These are phyloP conservation scores for Cryptococcus deneoformans DNA, from an alignment of 1,284 basidiomycete species.

Conservation along the genomic window DNA sequence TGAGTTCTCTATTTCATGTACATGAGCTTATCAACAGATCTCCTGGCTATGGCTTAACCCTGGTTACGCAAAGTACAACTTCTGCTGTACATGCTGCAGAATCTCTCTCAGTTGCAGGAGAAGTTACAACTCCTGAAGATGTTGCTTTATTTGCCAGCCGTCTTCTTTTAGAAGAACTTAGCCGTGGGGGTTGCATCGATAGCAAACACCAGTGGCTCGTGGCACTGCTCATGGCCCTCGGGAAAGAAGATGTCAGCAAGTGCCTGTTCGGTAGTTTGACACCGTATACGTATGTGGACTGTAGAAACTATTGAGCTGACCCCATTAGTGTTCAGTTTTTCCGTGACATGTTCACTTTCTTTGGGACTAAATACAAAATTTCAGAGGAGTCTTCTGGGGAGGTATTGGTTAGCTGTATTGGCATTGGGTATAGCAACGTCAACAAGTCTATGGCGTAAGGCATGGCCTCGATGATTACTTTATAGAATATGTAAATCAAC, in stretches of 20 bases:
- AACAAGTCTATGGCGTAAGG: constrained; percentile 50
- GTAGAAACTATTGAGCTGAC: background rate
- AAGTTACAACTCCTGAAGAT: constrained; percentile 73
- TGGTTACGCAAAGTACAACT: constrained; percentile 90
- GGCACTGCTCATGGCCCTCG: constrained; percentile 86
- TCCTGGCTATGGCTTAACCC: constrained; percentile 88
- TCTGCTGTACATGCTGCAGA: constrained; percentile 85
- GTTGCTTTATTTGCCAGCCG: constrained; percentile 78
- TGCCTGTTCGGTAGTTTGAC: constrained; percentile 82
- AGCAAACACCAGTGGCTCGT: constrained; percentile 84
- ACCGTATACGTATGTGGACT: constrained; percentile 66
- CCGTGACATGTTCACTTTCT: constrained; percentile 74
- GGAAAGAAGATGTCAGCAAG: constrained; percentile 91
- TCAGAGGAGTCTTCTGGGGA: constrained; percentile 31
- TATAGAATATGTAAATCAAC: background rate
- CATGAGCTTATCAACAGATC: constrained; percentile 58
- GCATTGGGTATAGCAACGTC: constrained; percentile 53
- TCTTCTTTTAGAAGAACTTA: constrained; percentile 73
- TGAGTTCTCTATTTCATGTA: constrained; percentile 50
- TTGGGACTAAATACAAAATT: constrained; percentile 64
- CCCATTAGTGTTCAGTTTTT: constrained; percentile 77
- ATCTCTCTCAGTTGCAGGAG: constrained; percentile 65
- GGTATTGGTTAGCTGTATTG: constrained; percentile 51
- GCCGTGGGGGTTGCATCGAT: constrained; percentile 85
- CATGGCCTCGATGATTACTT: no score